Evolutionary conservation across 345 rosid species (phyloP), one percentile per base, ranked within the genome.

Genomic region (Turnera subulata): DNA sequence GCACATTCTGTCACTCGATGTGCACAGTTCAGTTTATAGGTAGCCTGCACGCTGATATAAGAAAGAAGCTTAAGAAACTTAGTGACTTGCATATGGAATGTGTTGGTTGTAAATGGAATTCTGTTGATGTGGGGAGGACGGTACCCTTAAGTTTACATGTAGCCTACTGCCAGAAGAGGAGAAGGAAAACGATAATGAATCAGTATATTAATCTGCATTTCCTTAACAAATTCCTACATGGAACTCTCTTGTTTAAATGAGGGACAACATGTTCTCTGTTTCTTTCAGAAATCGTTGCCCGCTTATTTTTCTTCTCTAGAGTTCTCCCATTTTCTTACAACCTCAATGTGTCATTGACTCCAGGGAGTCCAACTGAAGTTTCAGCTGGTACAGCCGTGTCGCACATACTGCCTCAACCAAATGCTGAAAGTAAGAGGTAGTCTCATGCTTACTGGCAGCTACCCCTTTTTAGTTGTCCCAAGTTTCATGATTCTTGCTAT

Each of bases 381-480:
- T 65, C 84, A 35, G 63, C 60, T 16, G 86, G 81, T 76, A 67
- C 73, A 32, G 73, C 91, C 60, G 88, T 89, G 48, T 59, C 74
- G 39, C 70, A 72, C 52, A 72, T 83, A 47, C 57, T 92, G 69
- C 89, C 89, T 65, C 91, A 81, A 50, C 89, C 93, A 54, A 65
- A 76, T 47, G 83, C 93, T 71, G 96, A 89, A 74, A 89, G 79
- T 68, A 92, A 76, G 76, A 89, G 98, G 97, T 87, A 68, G 43
- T 50, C 48, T 42, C 32, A 49, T 59, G 20, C 52, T 18, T 51
- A 11, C 16, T 40, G 35, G 49, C 49, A 13, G 18, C 23, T 40
- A 6, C 23, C 22, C 25, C 18, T 32, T 35, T 53, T 43, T 40
- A 45, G 11, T 46, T 43, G 39, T 5, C 21, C 16, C 24, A 18